phyloP scores from a whole-genome alignment of 2,329 filamentous ascomycete species.

The Periconia sp. region DNA sequence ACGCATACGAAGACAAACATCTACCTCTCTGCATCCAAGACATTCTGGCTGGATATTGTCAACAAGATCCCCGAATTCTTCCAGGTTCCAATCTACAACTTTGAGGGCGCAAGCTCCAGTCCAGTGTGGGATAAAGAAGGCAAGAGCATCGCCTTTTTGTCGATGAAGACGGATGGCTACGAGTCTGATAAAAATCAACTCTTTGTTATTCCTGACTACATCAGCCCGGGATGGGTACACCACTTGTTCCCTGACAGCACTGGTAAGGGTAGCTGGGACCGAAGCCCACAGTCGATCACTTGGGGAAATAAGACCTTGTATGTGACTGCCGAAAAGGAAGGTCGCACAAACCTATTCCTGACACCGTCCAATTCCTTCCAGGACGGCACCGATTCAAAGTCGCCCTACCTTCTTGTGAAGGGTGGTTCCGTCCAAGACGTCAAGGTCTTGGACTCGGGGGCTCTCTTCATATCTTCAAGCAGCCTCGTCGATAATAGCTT shows the following conservation, averaged over 20 bases:
- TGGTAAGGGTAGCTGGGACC: slow-evolving; percentile 62
- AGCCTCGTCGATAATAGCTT: slow-evolving; percentile 73
- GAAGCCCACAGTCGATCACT: slow-evolving; percentile 53
- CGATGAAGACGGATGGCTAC: slow-evolving; percentile 76
- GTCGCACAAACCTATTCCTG: slow-evolving; percentile 62
- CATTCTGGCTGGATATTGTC: slow-evolving; percentile 49
- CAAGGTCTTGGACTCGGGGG: slow-evolving; percentile 52
- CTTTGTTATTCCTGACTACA: slow-evolving; percentile 64
- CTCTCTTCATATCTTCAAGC: slow-evolving; percentile 66
- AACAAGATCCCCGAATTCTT: slow-evolving; percentile 42
- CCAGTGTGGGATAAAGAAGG: slow-evolving; percentile 78
- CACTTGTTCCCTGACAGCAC: slow-evolving; percentile 65
- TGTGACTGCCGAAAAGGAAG: slow-evolving; percentile 72
- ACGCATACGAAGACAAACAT: slow-evolving; percentile 81
- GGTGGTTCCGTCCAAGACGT: slow-evolving; percentile 48
- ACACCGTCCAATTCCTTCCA: slow-evolving; percentile 13
- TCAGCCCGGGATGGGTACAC: slow-evolving; percentile 58
- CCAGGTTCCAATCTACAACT: slow-evolving; percentile 60
- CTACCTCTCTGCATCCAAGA: slow-evolving; percentile 68
- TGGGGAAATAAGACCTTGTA: slow-evolving; percentile 65
- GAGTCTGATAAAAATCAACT: slow-evolving; percentile 77
- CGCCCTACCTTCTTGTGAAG: slow-evolving; percentile 32
- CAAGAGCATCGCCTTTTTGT: slow-evolving; percentile 70
- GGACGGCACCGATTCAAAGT: slow-evolving; percentile 3
- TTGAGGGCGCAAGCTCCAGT: slow-evolving; percentile 63